Conservation (phyloP, 108 stramenopile species). For the Phaeodactylum tricornutum region DNA sequence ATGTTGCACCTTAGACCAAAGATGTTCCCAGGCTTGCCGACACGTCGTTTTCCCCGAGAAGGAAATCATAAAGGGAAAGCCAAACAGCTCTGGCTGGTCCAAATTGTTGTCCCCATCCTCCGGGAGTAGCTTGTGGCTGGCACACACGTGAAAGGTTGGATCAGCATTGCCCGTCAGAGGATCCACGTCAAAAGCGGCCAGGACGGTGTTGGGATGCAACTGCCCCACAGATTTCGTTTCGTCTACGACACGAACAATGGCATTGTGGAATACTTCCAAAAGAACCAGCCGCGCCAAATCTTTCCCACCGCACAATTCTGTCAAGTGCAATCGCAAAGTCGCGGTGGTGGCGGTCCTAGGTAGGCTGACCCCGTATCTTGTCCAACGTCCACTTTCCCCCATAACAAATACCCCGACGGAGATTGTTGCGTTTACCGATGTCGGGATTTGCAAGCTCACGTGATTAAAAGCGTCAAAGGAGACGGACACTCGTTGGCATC, state of each 20-base stretch:
- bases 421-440: conserved; percentile 5
- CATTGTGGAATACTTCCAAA: background rate
- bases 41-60: conserved; percentile 31
- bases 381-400: background rate
- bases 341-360: background rate
- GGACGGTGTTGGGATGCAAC: conserved; percentile 14
- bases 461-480: conserved; percentile 90
- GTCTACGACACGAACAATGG: conserved; percentile 28
- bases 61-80: conserved; percentile 55
- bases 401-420: background rate
- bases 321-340: background rate
- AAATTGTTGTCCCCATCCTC: conserved; percentile 3
- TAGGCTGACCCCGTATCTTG: background rate
- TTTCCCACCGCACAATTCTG: background rate
- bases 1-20: conserved; percentile 34
- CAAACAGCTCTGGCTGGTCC: conserved; percentile 18
- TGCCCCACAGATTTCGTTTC: conserved; percentile 22
- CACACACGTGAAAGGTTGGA: conserved; percentile 22
- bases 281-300: background rate
- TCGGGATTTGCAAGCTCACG: conserved; percentile 70
- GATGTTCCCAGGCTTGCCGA: conserved; percentile 30
- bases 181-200: conserved; percentile 49
- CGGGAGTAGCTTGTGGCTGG: conserved; percentile 14
- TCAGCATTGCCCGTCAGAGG: conserved; percentile 8
- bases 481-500: conserved; percentile 73